phyloP scores from a whole-genome alignment of 2,329 filamentous ascomycete species.

The Fusarium coffeatum region DNA sequence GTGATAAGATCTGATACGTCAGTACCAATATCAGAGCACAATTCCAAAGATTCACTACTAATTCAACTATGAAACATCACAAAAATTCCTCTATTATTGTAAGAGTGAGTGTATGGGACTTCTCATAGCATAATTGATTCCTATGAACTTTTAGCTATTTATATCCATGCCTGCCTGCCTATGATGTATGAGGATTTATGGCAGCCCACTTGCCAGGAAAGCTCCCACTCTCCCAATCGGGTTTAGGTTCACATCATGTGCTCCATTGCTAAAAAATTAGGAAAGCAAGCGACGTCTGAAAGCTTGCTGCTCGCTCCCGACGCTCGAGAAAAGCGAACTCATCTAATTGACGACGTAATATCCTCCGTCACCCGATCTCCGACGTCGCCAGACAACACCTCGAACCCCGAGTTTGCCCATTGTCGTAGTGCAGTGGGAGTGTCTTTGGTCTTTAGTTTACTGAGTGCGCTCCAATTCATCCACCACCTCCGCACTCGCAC shows the following conservation, averaged over 20 bases:
- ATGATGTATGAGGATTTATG: neutral
- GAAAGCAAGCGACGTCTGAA: slow-evolving; percentile 42
- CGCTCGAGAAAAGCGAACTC: slow-evolving; percentile 35
- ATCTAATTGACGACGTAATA: slow-evolving; percentile 42
- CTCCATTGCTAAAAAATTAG: slow-evolving; percentile 46
- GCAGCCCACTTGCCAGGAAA: slow-evolving; percentile 5
- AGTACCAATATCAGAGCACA: neutral
- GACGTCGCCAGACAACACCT: slow-evolving; percentile 13
- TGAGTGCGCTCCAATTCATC: slow-evolving; percentile 11
- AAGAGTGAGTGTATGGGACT: neutral
- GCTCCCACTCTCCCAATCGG: slow-evolving; percentile 33
- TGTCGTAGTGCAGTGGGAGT: slow-evolving; percentile 22
- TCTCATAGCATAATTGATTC: neutral
- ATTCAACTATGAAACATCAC: neutral
- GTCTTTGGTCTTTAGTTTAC: slow-evolving; percentile 12
- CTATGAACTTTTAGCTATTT: neutral
- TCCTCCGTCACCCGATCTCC: slow-evolving; percentile 17
- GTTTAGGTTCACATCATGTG: slow-evolving; percentile 44
- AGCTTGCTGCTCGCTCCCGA: slow-evolving; percentile 39
- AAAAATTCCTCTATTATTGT: too few relatives aligned
- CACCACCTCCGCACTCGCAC: slow-evolving; percentile 1
- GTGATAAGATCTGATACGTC: neutral
- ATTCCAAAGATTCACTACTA: neutral
- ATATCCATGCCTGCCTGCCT: neutral
- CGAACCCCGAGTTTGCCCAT: slow-evolving; percentile 15